Percentiles rank a stretch among this genome's conserved stretches.
Evolutionary conservation across 768 basidiomycete genomes (phyloP).

Genomic region (Pulveroboletus ravenelii): DNA sequence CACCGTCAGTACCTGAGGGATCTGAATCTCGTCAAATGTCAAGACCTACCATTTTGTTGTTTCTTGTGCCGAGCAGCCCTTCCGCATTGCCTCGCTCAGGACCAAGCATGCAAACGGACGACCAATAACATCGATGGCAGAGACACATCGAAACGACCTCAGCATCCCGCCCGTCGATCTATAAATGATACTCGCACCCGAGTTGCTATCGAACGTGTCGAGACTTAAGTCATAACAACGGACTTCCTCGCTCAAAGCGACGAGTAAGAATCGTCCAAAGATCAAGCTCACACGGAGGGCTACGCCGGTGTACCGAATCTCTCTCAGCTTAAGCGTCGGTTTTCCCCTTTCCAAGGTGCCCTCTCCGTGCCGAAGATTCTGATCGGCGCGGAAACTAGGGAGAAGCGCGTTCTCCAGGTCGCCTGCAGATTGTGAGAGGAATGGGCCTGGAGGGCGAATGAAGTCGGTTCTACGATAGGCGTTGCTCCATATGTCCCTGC

Average conservation of each 20-base stretch:
- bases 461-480: conserved; percentile 13
- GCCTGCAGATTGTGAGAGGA: conserved; percentile 7
- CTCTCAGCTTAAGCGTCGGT: not conserved
- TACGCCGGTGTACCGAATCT: conserved; percentile 7
- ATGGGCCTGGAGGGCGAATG: conserved; percentile 17
- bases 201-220: not conserved
- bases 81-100: not conserved
- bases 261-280: conserved; percentile 13
- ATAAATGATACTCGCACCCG: conserved; percentile 8
- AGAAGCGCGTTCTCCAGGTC: conserved; percentile 15
- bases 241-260: conserved; percentile 12
- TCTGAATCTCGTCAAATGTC: not conserved
- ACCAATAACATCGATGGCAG: conserved; percentile 10
- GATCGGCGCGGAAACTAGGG: conserved; percentile 5
- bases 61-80: not conserved
- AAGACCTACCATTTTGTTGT: conserved; percentile 2
- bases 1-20: not conserved
- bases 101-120: conserved; percentile 15
- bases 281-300: conserved; percentile 3
- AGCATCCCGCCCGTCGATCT: not conserved
- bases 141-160: conserved; percentile 5
- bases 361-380: conserved; percentile 1
- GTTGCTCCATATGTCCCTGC: conserved; percentile 14
- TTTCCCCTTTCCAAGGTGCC: not conserved
- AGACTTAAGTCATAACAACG: conserved; percentile 13